Evolutionary conservation across 257 asterid genomes (phyloP), one percentile per base, ranked within the genome.

Genomic region (Mentha longifolia): DNA sequence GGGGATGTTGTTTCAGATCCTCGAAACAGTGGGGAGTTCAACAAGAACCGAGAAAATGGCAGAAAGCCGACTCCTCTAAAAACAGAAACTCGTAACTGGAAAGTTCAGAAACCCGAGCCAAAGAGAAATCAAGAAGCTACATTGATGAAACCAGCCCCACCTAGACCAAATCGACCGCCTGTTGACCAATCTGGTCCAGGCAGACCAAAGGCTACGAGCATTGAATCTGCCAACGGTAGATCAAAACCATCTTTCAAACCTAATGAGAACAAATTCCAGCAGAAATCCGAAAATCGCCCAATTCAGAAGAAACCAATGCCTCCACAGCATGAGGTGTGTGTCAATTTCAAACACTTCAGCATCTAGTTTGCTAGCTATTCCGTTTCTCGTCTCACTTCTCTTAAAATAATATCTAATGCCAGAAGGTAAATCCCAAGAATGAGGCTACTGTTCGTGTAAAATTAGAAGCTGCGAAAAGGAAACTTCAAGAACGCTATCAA

Each of bases 401-500:
- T 22, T 0, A 22, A 22, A 22, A 22, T 63, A 47, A 47, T 15
- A 4, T 2, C 43, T 16, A 13, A 13, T 56, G 15, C 64, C 71
- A 80, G 90, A 88, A 84, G 75, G 51, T 12, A 45, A 80, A 73
- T 70, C 7, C 46, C 42, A 75, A 84, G 45, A 86, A 81, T 8
- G 97, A 82, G 67, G 74, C 74, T 19, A 81, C 85, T 2, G 88
- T 80, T 74, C 74, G 74, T 66, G 78, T 74, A 67, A 89, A 82
- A 51, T 65, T 93, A 13, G 98, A 93, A 82, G 88, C 85, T 12
- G 86, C 98, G 11, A 91, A 93, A 66, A 89, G 98, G 88, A 93
- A 93, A 80, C 96, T 93, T 33, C 98, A 93, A 8, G 96, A 93
- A 69, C 92, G 97, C 11, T 91, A 91, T 75, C 97, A 84, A 76